Percentiles rank a stretch among this genome's conserved stretches.
Evolutionary conservation across 2,329 filamentous ascomycete genomes (phyloP).

Genomic region (Colletotrichum tropicicola): DNA sequence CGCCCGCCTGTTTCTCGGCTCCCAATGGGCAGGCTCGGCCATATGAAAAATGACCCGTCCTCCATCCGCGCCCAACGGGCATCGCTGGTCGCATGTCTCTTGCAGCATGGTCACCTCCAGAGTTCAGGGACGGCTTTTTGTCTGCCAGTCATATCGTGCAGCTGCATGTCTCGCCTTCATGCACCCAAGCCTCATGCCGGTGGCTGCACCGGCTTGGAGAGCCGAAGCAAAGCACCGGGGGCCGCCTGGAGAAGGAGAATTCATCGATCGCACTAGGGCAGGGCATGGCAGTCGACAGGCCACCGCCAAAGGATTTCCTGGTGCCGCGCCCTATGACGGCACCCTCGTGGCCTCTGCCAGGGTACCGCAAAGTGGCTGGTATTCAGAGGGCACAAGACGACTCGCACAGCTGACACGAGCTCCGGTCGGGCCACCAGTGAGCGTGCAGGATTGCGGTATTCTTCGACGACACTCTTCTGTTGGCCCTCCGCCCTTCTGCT

Average conservation of each 20-base stretch:
- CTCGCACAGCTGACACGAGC: not conserved
- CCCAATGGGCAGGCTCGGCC: not conserved
- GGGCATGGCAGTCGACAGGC: not conserved
- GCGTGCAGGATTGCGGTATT: not conserved
- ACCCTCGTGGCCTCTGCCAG: not conserved
- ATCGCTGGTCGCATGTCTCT: conserved; percentile 8
- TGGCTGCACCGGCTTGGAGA: conserved; percentile 21
- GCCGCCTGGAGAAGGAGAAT: not conserved
- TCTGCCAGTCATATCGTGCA: conserved; percentile 21
- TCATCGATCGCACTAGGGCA: not conserved
- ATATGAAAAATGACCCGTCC: not conserved
- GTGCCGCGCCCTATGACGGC: conserved; percentile 10
- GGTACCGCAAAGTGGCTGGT: not conserved
- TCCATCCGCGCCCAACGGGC: not conserved
- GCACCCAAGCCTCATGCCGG: conserved; percentile 18
- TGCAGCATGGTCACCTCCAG: conserved; percentile 8
- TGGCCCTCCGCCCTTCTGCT: conserved; percentile 6
- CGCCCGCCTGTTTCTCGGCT: not conserved
- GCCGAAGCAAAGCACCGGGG: conserved; percentile 8
- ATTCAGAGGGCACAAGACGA: not conserved
- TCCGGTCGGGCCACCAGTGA: not conserved
- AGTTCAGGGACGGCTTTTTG: conserved; percentile 9
- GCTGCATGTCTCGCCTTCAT: conserved; percentile 23
- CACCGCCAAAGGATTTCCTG: not conserved
- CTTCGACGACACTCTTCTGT: not conserved